Conservation (phyloP, 129 eudicot species). For the Apium graveolens region DNA sequence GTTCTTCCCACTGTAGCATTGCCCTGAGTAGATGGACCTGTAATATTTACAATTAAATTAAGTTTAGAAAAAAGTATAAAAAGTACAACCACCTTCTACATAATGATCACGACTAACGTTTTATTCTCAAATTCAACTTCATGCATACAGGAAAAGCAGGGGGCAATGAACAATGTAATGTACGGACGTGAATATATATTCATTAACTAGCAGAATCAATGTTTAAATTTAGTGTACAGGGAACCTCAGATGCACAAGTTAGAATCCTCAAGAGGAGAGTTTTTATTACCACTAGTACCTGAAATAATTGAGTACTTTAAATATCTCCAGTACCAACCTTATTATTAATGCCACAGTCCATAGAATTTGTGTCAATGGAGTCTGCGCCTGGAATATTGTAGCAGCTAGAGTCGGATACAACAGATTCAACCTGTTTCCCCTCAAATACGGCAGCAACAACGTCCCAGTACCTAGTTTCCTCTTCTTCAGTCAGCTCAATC, state of each 20-base stretch:
- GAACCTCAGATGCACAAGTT: too few relatives aligned
- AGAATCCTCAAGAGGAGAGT: not conserved
- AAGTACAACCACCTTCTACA: not conserved
- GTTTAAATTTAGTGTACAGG: too few relatives aligned
- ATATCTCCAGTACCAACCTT: conserved; percentile 38
- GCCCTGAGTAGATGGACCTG: conserved; percentile 81
- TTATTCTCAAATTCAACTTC: not conserved
- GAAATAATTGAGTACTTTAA: not conserved
- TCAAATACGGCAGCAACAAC: conserved; percentile 79
- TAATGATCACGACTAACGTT: not conserved
- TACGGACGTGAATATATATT: not conserved
- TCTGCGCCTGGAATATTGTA: conserved; percentile 25
- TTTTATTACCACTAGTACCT: not conserved
- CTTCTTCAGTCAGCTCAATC: conserved; percentile 68
- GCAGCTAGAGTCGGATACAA: conserved; percentile 23
- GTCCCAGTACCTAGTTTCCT: conserved; percentile 74
- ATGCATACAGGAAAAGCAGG: not conserved
- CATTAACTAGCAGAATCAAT: too few relatives aligned
- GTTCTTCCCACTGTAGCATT: conserved; percentile 98
- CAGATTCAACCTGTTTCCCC: conserved; percentile 56
- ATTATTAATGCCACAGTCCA: conserved; percentile 67
- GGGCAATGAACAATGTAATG: not conserved
- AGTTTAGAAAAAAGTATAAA: not conserved
- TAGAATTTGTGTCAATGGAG: conserved; percentile 31
- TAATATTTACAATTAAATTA: not conserved